Percentiles rank a stretch among this genome's conserved stretches.
Conservation (phyloP, 2,329 filamentous ascomycete species). For the Akanthomyces dipterigenus region DNA sequence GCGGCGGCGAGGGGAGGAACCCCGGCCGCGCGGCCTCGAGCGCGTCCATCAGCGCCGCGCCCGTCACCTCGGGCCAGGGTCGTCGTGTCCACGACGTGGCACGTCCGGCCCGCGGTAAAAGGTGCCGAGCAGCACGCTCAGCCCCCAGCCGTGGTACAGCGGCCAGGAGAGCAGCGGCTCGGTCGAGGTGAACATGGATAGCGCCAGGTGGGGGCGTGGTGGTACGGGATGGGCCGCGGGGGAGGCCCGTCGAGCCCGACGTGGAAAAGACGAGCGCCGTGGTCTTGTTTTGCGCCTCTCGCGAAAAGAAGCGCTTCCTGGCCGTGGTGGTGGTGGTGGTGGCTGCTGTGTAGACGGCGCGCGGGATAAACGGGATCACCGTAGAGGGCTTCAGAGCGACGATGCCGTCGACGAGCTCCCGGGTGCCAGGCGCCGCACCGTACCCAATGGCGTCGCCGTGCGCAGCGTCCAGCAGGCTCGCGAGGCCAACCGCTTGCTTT, state of each 20-base stretch:
- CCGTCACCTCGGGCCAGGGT: not conserved
- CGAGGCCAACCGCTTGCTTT: conserved; percentile 25
- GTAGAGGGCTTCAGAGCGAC: not conserved
- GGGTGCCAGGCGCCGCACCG: conserved; percentile 11
- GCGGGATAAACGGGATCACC: not conserved
- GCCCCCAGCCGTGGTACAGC: conserved; percentile 7
- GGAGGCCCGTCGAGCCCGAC: conserved; percentile 7
- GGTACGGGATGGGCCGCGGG: conserved; percentile 3
- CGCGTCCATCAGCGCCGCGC: not conserved
- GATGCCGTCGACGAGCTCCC: not conserved
- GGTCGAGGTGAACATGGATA: not conserved
- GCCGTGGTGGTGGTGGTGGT: not conserved
- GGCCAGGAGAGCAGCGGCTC: conserved; percentile 1
- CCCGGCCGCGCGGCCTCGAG: not conserved
- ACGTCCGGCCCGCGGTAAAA: not conserved
- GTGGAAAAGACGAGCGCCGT: not conserved
- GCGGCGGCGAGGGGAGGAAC: not conserved
- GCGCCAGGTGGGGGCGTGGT: not conserved
- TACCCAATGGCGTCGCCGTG: conserved; percentile 21
- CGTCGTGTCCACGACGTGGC: not conserved
- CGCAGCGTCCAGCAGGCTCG: conserved; percentile 22
- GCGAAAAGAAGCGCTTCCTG: not conserved
- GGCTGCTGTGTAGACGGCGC: not conserved
- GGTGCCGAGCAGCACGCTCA: not conserved
- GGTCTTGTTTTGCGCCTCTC: not conserved